phyloP scores from a whole-genome alignment of 371 early-diverging fungal genomes.

The Rhizopus arrhizus region DNA sequence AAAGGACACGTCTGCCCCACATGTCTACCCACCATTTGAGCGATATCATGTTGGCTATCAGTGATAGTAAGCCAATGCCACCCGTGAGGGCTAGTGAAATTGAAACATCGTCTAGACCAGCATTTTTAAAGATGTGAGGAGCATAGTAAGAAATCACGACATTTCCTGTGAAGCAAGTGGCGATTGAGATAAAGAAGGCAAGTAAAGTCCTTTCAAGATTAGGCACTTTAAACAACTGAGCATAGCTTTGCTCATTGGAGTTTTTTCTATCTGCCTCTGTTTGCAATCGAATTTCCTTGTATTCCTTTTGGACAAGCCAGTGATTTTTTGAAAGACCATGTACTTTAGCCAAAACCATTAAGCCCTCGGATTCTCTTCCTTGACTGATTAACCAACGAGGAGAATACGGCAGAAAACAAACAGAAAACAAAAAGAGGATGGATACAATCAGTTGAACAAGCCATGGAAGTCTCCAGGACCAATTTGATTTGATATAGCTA shows the following conservation, averaged over 20 bases:
- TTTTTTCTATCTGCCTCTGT: conserved; percentile 40
- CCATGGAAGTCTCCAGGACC: conserved; percentile 50
- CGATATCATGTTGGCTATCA: conserved; percentile 55
- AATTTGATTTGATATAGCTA: conserved; percentile 28
- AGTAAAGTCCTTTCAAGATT: conserved; percentile 35
- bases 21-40: conserved; percentile 56
- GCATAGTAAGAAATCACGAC: conserved; percentile 58
- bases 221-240: conserved; percentile 38
- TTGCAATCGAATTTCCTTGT: conserved; percentile 36
- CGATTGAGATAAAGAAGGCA: conserved; percentile 54
- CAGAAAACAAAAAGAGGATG: conserved; percentile 10
- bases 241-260: conserved; percentile 35
- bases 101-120: conserved; percentile 39
- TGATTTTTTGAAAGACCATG: conserved; percentile 34
- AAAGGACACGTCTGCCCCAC: conserved; percentile 49
- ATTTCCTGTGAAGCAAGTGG: conserved; percentile 67
- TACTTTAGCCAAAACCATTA: conserved; percentile 33
- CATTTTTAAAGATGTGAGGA: conserved; percentile 42
- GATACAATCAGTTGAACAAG: conserved; percentile 31
- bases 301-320: conserved; percentile 33
- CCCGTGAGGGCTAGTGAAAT: conserved; percentile 43
- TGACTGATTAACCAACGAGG: conserved; percentile 61
- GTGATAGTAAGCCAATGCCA: conserved; percentile 38
- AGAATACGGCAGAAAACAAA: conserved; percentile 47
- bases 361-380: conserved; percentile 43